These are phyloP conservation scores for Tricladium varicosporioides DNA, from an alignment of 2,329 filamentous ascomycete genomes.

Conservation along the genomic window DNA sequence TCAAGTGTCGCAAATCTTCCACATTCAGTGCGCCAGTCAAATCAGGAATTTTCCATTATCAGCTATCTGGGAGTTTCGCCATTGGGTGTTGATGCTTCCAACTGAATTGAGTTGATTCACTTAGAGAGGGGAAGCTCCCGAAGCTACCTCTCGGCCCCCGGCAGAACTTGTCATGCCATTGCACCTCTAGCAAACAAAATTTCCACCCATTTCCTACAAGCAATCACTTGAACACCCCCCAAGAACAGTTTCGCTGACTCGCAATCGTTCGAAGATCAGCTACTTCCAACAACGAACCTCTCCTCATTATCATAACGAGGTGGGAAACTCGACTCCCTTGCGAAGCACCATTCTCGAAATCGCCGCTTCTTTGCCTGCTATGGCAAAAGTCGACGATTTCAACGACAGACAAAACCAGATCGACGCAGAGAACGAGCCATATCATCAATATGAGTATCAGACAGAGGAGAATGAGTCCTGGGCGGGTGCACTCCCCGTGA, in stretches of 20 bases:
- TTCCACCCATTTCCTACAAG: background rate
- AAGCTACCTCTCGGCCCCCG: background rate
- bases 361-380: slow-evolving; percentile 57
- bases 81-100: background rate
- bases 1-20: background rate
- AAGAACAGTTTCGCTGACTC: background rate
- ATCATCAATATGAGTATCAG: slow-evolving; percentile 80
- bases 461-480: slow-evolving; percentile 81
- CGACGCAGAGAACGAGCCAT: slow-evolving; percentile 58
- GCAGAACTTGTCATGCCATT: background rate
- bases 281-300: background rate
- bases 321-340: background rate
- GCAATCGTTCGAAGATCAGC: background rate
- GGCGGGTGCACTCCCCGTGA: slow-evolving; percentile 93
- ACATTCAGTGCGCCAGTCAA: background rate
- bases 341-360: slow-evolving; percentile 17
- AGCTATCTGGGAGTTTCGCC: background rate
- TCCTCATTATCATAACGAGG: background rate
- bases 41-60: background rate
- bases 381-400: slow-evolving; percentile 65
- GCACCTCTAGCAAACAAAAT: background rate
- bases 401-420: slow-evolving; percentile 65
- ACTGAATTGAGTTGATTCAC: background rate
- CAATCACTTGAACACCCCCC: background rate
- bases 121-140: background rate